These are phyloP conservation scores for Bromus sterilis DNA, from an alignment of 176 grass and related monocot species.

Conservation along the genomic window DNA sequence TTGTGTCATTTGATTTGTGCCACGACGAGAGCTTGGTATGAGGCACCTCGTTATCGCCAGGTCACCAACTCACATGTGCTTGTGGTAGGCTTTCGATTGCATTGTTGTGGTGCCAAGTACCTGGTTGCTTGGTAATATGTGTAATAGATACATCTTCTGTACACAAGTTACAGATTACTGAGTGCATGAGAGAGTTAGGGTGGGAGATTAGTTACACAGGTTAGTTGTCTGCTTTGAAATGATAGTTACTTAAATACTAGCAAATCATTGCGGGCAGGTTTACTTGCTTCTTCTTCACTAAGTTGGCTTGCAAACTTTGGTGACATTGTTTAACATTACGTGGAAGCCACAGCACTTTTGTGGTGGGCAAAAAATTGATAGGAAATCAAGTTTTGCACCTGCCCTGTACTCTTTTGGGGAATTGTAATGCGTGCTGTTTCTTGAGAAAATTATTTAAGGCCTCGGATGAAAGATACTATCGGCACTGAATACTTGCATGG, in stretches of 20 bases:
- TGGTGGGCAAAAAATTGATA: background rate
- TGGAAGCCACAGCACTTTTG: background rate
- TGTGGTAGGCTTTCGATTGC: background rate
- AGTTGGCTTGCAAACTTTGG: background rate
- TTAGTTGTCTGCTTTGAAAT: background rate
- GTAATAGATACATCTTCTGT: background rate
- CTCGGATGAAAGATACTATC: background rate
- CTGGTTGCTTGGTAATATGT: background rate
- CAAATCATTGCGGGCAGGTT: background rate
- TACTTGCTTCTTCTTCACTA: background rate
- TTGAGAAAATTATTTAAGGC: background rate
- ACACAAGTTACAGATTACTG: background rate
- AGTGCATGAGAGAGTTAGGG: background rate
- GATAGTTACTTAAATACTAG: background rate
- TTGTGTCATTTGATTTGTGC: background rate
- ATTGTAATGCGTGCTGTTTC: background rate
- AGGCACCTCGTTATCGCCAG: background rate
- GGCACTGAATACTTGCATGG: background rate
- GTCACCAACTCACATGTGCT: background rate
- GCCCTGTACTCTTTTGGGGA: background rate
- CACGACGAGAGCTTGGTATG: background rate
- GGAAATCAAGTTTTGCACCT: background rate
- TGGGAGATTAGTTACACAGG: too few species aligned
- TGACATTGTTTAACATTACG: background rate
- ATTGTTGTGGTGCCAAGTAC: background rate